Conservation (phyloP, 2,329 filamentous ascomycete genomes). For the Cadophora sp. region DNA sequence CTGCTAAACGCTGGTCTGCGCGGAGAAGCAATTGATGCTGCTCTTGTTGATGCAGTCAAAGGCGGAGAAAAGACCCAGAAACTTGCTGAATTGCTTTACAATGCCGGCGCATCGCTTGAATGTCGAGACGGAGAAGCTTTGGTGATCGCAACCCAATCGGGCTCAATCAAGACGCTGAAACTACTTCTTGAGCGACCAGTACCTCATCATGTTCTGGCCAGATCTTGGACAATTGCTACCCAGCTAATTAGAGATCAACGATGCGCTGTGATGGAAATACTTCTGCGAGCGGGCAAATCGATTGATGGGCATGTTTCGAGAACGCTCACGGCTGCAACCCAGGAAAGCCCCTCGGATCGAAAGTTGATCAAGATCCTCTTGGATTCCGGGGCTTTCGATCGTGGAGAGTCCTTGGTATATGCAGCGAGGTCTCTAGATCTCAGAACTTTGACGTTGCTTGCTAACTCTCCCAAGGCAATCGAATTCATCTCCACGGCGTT, state of each 20-base stretch:
- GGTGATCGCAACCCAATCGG: slow-evolving; percentile 24
- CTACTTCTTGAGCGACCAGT: slow-evolving; percentile 21
- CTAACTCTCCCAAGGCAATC: slow-evolving; percentile 43
- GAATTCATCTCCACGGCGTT: slow-evolving; percentile 48
- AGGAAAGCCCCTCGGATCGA: slow-evolving; percentile 25
- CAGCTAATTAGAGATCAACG: slow-evolving; percentile 24
- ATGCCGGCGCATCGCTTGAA: slow-evolving; percentile 28
- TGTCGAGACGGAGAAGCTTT: slow-evolving; percentile 30
- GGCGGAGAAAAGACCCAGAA: slow-evolving; percentile 26
- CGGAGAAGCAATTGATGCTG: slow-evolving; percentile 27
- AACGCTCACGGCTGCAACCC: slow-evolving; percentile 26
- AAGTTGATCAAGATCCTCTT: slow-evolving; percentile 56
- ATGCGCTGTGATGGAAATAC: slow-evolving; percentile 21
- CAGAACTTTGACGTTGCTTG: slow-evolving; percentile 25
- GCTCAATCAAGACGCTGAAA: slow-evolving; percentile 23
- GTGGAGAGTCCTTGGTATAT: slow-evolving; percentile 56
- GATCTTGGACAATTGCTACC: slow-evolving; percentile 24
- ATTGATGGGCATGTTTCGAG: slow-evolving; percentile 27
- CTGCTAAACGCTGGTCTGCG: slow-evolving; percentile 29
- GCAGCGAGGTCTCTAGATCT: slow-evolving; percentile 25
- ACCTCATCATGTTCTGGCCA: slow-evolving; percentile 21
- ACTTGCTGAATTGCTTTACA: slow-evolving; percentile 23
- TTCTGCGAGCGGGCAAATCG: slow-evolving; percentile 31
- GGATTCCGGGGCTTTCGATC: slow-evolving; percentile 56
- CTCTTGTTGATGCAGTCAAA: slow-evolving; percentile 27